Base-by-base conservation (phyloP, 2,329 filamentous ascomycete genomes). In the Metarhizium robertsii region DNA sequence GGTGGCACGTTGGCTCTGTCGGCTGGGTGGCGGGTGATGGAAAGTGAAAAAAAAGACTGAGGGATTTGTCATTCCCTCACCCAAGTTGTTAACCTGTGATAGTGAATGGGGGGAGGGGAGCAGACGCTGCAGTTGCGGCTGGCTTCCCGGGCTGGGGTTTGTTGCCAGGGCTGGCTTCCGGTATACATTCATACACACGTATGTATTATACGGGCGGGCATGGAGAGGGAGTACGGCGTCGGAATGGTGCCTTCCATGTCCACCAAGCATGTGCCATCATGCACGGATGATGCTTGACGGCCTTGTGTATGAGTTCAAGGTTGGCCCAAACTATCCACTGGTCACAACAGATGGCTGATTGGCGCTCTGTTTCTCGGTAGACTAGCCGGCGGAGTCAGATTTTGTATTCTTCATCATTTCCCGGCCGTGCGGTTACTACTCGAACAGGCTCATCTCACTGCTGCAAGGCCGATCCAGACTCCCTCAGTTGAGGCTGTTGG, bases 321-420 rank as follows among this genome's bases (percentile, higher is more conserved):
- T 30, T 50, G n/a, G 47, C 7, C 32, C 47, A 50, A 53, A 11
- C 18, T 36, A 43, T 14, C 45, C 40, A 4, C 43, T 14, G 16
- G 48, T 48, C 32, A 38, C 48, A 50, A 50, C 32, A 55, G 45
- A 47, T 45, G 32, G 46, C 32, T 48, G 45, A 45, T 50, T 56
- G 50, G 38, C 45, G 18, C 54, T 45, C n/a, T 53, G 51, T 56
- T 51, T 56, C 55, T 56, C 51, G 55, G 51, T 50, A 50, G 46
- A 25, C 51, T 53, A 40, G 45, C 51, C 51, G 55, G 38, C 40
- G 40, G 45, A 48, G 20, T 29, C 18, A 20, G 45, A 29, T 30
- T 53, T 16, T 13, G 10, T n/a, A 50, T 50, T 53, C 55, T 46
- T 53, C 51, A 50, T 47, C 51, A 50, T 42, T 53, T 53, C 55